Evolutionary conservation across 495 filamentous ascomycete species (phyloP).

Genomic region (Podospora pseudoanserina): DNA sequence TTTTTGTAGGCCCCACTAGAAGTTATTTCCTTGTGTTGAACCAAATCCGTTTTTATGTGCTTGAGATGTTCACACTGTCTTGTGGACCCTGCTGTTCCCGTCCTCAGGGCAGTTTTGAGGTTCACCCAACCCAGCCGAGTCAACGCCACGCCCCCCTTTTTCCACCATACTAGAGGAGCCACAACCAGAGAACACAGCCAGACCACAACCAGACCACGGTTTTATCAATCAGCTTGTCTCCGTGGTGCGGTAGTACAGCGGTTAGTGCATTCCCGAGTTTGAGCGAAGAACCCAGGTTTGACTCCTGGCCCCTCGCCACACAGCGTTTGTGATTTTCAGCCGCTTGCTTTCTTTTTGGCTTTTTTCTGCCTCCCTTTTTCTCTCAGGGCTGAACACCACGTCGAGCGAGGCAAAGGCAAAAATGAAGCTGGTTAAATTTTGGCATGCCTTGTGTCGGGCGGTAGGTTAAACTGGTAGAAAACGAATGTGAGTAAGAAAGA

Average conservation of each 20-base stretch:
- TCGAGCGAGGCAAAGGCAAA: too few species aligned
- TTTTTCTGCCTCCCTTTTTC: neutral
- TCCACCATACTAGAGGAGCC: too few species aligned
- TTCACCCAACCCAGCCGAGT: too few species aligned
- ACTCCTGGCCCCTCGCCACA: neutral
- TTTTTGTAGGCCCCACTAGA: neutral
- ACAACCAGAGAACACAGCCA: too few species aligned
- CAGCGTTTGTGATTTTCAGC: neutral
- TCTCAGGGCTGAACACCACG: neutral
- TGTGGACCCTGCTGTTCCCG: too few species aligned
- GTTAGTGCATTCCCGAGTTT: neutral
- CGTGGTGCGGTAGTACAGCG: neutral
- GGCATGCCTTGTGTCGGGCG: neutral
- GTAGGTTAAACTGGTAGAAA: too few species aligned
- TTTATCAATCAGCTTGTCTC: neutral
- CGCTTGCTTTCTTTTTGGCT: neutral
- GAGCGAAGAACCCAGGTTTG: neutral
- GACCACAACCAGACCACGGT: neutral
- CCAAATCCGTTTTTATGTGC: neutral
- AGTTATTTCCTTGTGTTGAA: neutral
- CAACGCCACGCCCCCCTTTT: too few species aligned
- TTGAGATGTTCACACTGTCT: neutral
- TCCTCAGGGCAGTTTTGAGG: too few species aligned
- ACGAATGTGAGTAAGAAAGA: too few species aligned
- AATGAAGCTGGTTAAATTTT: neutral